Base-by-base conservation (phyloP, 371 early-diverging fungal genomes). In the Haplosporangium sp. region DNA sequence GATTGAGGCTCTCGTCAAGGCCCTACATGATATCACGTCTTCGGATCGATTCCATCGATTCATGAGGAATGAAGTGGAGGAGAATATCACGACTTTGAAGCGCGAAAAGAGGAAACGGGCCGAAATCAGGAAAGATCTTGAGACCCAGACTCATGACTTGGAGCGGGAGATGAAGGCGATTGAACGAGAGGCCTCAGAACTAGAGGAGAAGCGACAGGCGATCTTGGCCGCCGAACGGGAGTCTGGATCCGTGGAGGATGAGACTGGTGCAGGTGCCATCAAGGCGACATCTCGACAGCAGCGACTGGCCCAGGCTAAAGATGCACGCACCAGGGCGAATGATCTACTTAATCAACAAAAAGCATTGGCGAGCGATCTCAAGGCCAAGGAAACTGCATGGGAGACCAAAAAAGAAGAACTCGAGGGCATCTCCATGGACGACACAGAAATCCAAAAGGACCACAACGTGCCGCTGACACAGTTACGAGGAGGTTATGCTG, bases 41-140 rank as follows among this genome's bases (percentile, higher is more conserved):
- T 72, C 80, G 5, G 59, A 60, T n/a, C 64, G 69, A 7, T 79
- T 79, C 53, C 80, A 79, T 43, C 38, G 73, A 14, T 79, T 79
- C 51, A 79, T 79, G 80, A 54, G 73, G 23, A 62, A 79, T 9
- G 62, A 79, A 13, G 80, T 79, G 20, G 80, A 79, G 46, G 80
- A 79, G 40, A 72, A 68, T 42, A 72, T 79, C 41, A 62, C 65
- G 12, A 43, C 69, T 2, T 51, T 72, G 16, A 79, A 79, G 52
- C 73, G 80, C 16, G 66, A 72, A 23, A 79, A 69, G 57, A 52
- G 80, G 37, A 79, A 79, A 43, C 64, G 80, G 10, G 50, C 73
- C 10, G 73, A 79, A 41, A 59, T 64, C 21, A 60, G 73, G 14
- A 79, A 79, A 52, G 80, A 72, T 38, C 55, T 79, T 1, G 80